phyloP scores from a whole-genome alignment of 305 asterid genomes.

The Fraxinus greggii region DNA sequence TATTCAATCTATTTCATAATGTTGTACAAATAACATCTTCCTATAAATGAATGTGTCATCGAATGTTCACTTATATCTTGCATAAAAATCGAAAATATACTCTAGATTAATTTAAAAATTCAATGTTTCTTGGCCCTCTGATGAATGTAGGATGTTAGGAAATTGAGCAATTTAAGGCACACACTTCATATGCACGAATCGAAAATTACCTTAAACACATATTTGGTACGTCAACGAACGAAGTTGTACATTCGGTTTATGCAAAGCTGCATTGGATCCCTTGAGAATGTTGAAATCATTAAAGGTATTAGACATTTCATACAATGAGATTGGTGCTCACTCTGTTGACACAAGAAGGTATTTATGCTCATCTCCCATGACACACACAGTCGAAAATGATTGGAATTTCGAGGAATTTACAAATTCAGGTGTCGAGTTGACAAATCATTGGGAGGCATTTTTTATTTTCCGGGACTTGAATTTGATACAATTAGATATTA shows the following conservation, averaged over 20 bases:
- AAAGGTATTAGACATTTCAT: constrained; percentile 63
- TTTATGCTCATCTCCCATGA: constrained; percentile 74
- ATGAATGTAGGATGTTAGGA: background rate
- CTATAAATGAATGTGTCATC: background rate
- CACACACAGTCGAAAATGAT: constrained; percentile 44
- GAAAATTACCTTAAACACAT: background rate
- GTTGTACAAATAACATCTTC: background rate
- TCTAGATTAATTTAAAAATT: background rate
- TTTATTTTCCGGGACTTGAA: constrained; percentile 58
- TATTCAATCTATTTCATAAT: background rate
- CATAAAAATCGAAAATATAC: background rate
- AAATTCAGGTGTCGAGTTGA: constrained; percentile 25
- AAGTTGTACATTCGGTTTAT: background rate
- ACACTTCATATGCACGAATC: no score
- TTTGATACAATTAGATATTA: constrained; percentile 64
- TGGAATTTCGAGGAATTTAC: constrained; percentile 40
- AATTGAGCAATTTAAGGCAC: background rate
- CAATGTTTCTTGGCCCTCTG: background rate
- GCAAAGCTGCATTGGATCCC: constrained; percentile 74
- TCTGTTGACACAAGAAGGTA: constrained; percentile 75
- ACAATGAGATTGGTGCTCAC: constrained; percentile 88
- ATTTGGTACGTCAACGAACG: background rate
- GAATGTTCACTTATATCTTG: background rate
- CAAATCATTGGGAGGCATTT: constrained; percentile 63
- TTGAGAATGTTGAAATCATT: constrained; percentile 56